phyloP scores from a whole-genome alignment of 768 basidiomycete genomes.

The Sistotremastrum niveocremeum region DNA sequence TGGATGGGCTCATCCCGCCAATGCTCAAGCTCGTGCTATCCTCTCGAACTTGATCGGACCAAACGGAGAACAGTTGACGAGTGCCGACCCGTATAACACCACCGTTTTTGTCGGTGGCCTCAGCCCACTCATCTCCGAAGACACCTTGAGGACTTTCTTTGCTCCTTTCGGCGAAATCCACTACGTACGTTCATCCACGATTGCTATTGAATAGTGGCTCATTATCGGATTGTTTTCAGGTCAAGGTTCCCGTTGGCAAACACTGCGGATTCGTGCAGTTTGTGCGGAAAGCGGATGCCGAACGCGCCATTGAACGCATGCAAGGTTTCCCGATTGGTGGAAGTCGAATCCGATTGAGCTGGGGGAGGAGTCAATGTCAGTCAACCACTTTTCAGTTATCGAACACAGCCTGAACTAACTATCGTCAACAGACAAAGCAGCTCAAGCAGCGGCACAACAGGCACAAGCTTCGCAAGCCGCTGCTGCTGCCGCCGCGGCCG shows the following conservation, averaged over 20 bases:
- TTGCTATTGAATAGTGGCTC: constrained; percentile 6
- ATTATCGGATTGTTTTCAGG: constrained; percentile 28
- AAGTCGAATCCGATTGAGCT: constrained; percentile 79
- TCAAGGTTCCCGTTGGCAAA: constrained; percentile 93
- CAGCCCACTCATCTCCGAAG: constrained; percentile 80
- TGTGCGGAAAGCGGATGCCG: constrained; percentile 82
- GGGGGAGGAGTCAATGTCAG: constrained; percentile 89
- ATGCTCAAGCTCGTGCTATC: constrained; percentile 71
- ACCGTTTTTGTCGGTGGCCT: constrained; percentile 91
- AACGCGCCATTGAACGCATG: constrained; percentile 90
- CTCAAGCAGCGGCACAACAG: constrained; percentile 70
- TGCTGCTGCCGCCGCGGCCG: constrained; percentile 33
- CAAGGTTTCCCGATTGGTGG: constrained; percentile 93
- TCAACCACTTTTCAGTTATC: constrained; percentile 4
- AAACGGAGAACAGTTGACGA: constrained; percentile 75
- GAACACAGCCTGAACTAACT: constrained; percentile 2
- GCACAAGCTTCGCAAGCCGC: constrained; percentile 56
- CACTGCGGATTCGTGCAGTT: constrained; percentile 96
- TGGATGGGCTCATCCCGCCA: too few species aligned
- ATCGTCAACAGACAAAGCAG: constrained; percentile 58
- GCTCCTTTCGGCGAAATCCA: constrained; percentile 88
- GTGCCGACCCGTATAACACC: constrained; percentile 90
- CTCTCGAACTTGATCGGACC: constrained; percentile 75
- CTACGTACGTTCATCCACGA: constrained; percentile 42
- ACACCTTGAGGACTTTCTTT: constrained; percentile 83